Evolutionary conservation across 805 yeast species (phyloP), one percentile per base, ranked within the genome.

Genomic region (Yamadazyma takamatsuzukensis): DNA sequence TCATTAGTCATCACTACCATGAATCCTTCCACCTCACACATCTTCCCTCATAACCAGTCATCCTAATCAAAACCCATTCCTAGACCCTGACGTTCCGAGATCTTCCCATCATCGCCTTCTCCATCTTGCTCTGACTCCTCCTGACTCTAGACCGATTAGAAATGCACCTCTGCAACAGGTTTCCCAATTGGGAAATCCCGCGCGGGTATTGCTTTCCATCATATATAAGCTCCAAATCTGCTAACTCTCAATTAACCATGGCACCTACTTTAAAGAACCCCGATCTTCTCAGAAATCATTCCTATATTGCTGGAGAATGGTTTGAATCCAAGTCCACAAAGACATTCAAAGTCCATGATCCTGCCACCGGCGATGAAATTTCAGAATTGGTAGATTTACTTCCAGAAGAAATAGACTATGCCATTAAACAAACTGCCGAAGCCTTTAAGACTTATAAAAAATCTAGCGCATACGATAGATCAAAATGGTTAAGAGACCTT

Each of bases 401-500:
- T n/a, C 54, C 60, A 1, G 65, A 63, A 39, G 76, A 54, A 33
- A 56, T 63, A 33, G 68, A 62, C 18, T 50, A 48, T 25, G 70
- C 81, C 11, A 74, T 76, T 32, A 62, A 72, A 30, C 57, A 54
- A 27, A 76, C 80, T 2, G 53, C 52, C 29, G 61, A 59, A 2
- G 68, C 78, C 0, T 76, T 73, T 49, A 45, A 64, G 22, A 43
- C 58, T 2, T 76, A 52, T 54, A 71, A 64, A 44, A 64, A 64
- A 29, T 71, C 78, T 2, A 52, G 67, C 8, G 70, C 76, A 17
- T 64, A 70, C 40, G 68, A 73, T 33, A 71, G 82, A 47, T 48
- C 80, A 3, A 47, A 52, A 27, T 69, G 68, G 73, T 57, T 74
- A 44, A 62, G 78, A 51, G 74, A 68, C 28, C 40, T 76, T 45